These are phyloP conservation scores for Massariosphaeria phaeospora DNA, from an alignment of 495 filamentous ascomycete species.

Conservation along the genomic window DNA sequence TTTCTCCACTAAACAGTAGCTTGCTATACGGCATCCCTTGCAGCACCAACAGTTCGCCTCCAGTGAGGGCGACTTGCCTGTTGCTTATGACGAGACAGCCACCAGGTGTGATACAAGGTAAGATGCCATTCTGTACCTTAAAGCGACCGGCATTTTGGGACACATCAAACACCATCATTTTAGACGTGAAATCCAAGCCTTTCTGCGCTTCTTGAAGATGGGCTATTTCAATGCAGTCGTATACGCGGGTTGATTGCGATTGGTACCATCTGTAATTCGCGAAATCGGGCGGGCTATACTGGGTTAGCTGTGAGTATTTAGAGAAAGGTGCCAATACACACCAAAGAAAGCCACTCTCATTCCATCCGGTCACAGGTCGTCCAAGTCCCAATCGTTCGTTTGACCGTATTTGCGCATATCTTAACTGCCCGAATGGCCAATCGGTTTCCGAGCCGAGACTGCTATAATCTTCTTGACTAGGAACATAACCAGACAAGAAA, in stretches of 20 bases:
- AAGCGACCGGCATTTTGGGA: slow-evolving; percentile 72
- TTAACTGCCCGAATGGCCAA: slow-evolving; percentile 55
- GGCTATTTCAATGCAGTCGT: slow-evolving; percentile 65
- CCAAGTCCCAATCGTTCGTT: slow-evolving; percentile 46
- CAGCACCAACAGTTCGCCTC: slow-evolving; percentile 60
- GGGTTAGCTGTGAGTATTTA: no score
- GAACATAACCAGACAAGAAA: slow-evolving; percentile 49
- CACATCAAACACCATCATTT: slow-evolving; percentile 60
- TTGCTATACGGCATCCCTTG: slow-evolving; percentile 67
- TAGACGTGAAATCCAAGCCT: slow-evolving; percentile 57
- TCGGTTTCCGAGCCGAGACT: slow-evolving; percentile 41
- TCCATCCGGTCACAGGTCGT: slow-evolving; percentile 56
- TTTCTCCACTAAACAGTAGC: slow-evolving; percentile 60
- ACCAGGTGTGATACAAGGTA: slow-evolving; percentile 65
- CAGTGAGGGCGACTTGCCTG: slow-evolving; percentile 58
- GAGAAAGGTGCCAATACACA: no score
- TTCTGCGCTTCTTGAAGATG: slow-evolving; percentile 44
- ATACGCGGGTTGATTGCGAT: slow-evolving; percentile 52
- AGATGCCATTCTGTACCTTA: slow-evolving; percentile 53
- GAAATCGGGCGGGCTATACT: slow-evolving; percentile 52
- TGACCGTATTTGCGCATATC: slow-evolving; percentile 51
- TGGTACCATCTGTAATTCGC: slow-evolving; percentile 49
- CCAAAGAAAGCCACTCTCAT: slow-evolving; percentile 48
- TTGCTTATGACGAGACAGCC: slow-evolving; percentile 61
- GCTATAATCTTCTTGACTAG: slow-evolving; percentile 52